Percentiles rank a stretch among this genome's conserved stretches.
These are phyloP conservation scores for Hypocreales sp. DNA, from an alignment of 2,329 filamentous ascomycete genomes.

Conservation along the genomic window DNA sequence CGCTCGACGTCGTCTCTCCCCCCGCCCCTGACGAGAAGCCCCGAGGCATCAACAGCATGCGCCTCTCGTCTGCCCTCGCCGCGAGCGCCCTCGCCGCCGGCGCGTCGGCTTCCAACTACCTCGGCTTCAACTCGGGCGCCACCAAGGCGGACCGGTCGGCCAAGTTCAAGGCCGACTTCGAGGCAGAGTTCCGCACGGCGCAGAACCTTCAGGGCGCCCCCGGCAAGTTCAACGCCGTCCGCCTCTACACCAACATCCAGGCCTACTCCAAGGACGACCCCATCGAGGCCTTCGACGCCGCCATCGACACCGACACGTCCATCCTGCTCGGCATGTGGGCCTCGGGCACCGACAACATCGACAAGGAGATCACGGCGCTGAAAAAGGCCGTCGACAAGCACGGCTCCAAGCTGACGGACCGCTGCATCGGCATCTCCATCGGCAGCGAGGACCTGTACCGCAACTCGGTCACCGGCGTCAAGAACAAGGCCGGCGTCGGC, in stretches of 20 bases:
- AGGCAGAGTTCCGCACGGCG: slow-evolving; percentile 26
- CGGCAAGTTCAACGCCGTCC: slow-evolving; percentile 40
- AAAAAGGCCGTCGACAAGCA: slow-evolving; percentile 36
- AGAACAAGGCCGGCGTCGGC: slow-evolving; percentile 47
- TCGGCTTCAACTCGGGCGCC: slow-evolving; percentile 37
- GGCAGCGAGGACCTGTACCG: slow-evolving; percentile 56
- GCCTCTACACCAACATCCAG: slow-evolving; percentile 54
- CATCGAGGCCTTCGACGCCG: slow-evolving; percentile 64
- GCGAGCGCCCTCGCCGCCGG: slow-evolving; percentile 23
- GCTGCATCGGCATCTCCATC: slow-evolving; percentile 49
- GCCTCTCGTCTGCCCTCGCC: slow-evolving; percentile 20
- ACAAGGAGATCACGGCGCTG: slow-evolving; percentile 44
- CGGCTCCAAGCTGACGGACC: slow-evolving; percentile 34
- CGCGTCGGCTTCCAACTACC: slow-evolving; percentile 28
- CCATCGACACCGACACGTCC: slow-evolving; percentile 41
- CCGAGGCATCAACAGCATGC: too few species aligned
- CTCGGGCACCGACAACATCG: slow-evolving; percentile 36
- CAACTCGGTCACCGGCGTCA: slow-evolving; percentile 40
- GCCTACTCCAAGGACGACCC: slow-evolving; percentile 56
- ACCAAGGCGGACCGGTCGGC: slow-evolving; percentile 29
- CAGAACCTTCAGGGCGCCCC: slow-evolving; percentile 23
- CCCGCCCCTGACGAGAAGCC: too few species aligned
- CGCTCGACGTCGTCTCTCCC: too few species aligned
- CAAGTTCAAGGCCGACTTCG: slow-evolving; percentile 36
- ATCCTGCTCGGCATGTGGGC: slow-evolving; percentile 53